phyloP scores from a whole-genome alignment of 805 yeast species.

The Wickerhamiella domercqiae region DNA sequence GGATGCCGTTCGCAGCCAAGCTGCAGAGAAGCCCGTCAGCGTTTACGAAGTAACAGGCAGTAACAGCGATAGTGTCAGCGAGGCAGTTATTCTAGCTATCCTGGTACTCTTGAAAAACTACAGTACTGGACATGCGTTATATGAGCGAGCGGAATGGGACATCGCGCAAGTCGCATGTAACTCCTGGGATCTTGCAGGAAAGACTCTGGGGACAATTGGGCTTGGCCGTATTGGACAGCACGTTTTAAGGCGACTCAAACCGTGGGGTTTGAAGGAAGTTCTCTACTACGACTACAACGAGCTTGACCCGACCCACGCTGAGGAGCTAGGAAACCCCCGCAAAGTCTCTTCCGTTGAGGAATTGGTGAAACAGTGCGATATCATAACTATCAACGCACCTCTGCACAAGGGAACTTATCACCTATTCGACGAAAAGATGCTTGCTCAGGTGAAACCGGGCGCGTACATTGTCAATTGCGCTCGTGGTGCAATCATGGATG shows the following conservation, averaged over 20 bases:
- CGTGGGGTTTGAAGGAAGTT: slow-evolving; percentile 53
- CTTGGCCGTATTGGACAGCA: slow-evolving; percentile 72
- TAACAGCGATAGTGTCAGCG: slow-evolving; percentile 67
- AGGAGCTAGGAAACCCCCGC: slow-evolving; percentile 42
- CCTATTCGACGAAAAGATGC: slow-evolving; percentile 42
- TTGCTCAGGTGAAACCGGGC: slow-evolving; percentile 58
- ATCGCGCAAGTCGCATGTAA: slow-evolving; percentile 64
- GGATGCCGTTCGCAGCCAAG: too few species aligned
- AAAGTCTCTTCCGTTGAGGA: slow-evolving; percentile 48
- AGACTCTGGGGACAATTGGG: slow-evolving; percentile 66
- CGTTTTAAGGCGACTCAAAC: slow-evolving; percentile 51
- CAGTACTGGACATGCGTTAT: slow-evolving; percentile 60
- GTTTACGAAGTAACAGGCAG: slow-evolving; percentile 76
- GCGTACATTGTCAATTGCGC: slow-evolving; percentile 67
- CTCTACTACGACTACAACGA: slow-evolving; percentile 64
- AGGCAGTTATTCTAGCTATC: slow-evolving; percentile 64
- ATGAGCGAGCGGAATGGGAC: slow-evolving; percentile 49
- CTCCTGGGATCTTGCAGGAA: slow-evolving; percentile 60
- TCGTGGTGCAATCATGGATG: slow-evolving; percentile 64
- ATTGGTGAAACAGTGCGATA: slow-evolving; percentile 49
- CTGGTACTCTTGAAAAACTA: slow-evolving; percentile 58
- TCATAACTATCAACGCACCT: slow-evolving; percentile 66
- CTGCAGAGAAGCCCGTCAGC: slow-evolving; percentile 45
- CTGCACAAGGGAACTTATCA: slow-evolving; percentile 57
- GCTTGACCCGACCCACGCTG: slow-evolving; percentile 43